Percentiles rank a stretch among this genome's conserved stretches.
Evolutionary conservation across 192 early-diverging fungal species (phyloP).

Genomic region (Backusella luteola): DNA sequence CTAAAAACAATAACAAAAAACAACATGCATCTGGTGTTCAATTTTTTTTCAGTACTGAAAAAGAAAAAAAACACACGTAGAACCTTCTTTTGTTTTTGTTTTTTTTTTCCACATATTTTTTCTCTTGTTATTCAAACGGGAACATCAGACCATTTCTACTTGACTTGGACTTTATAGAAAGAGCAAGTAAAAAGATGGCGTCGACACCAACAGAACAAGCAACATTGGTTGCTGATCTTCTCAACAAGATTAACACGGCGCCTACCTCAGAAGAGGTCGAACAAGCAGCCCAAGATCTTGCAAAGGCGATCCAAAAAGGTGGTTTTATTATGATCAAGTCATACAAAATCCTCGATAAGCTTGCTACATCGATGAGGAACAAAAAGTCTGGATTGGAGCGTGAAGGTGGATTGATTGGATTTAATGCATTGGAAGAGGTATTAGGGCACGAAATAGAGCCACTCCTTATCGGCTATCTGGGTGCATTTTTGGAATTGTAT

Average conservation of each 20-base stretch:
- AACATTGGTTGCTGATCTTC: slow-evolving; percentile 32
- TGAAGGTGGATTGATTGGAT: slow-evolving; percentile 63
- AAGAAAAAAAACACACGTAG: not conserved
- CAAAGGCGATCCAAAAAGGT: slow-evolving; percentile 42
- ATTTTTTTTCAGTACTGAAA: not conserved
- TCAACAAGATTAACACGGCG: slow-evolving; percentile 43
- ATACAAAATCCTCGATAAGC: slow-evolving; percentile 52
- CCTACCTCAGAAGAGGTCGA: slow-evolving; percentile 54
- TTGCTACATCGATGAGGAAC: slow-evolving; percentile 58
- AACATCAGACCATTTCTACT: not conserved
- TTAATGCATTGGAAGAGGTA: slow-evolving; percentile 58
- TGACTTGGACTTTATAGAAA: not conserved
- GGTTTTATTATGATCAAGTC: slow-evolving; percentile 57
- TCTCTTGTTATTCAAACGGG: not conserved
- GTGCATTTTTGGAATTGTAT: slow-evolving; percentile 55
- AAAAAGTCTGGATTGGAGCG: slow-evolving; percentile 64
- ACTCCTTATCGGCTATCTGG: slow-evolving; percentile 56
- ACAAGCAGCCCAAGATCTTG: slow-evolving; percentile 45
- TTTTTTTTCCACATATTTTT: not conserved
- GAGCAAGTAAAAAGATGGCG: slow-evolving; percentile 14
- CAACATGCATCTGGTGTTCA: not conserved
- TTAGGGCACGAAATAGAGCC: slow-evolving; percentile 63
- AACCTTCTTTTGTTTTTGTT: not conserved
- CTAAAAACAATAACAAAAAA: no score
- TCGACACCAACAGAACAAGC: slow-evolving; percentile 18